Evolutionary conservation across 108 stramenopile species (phyloP).

Genomic region (Mediolabrus comicus): DNA sequence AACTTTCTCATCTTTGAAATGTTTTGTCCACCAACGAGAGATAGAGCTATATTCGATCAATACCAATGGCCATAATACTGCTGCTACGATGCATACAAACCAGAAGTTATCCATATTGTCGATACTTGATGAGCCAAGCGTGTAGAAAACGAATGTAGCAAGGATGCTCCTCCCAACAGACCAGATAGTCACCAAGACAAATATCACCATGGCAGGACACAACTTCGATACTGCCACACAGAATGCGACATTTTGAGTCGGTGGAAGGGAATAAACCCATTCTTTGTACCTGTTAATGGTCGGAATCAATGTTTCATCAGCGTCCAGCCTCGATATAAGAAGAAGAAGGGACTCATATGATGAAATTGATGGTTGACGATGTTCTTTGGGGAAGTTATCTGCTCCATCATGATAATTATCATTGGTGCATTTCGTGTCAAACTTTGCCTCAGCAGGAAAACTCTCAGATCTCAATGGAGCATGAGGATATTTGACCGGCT

Average conservation of each 20-base stretch:
- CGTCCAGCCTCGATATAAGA: slow-evolving; percentile 36
- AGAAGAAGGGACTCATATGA: slow-evolving; percentile 26
- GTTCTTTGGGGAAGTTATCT: background rate
- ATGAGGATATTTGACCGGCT: background rate
- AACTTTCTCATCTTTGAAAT: background rate
- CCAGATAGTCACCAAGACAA: background rate
- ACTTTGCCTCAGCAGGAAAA: background rate
- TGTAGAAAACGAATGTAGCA: background rate
- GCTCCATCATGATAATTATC: background rate
- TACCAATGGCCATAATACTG: slow-evolving; percentile 21
- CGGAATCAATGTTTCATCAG: slow-evolving; percentile 37
- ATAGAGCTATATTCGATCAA: slow-evolving; percentile 24
- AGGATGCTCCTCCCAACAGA: background rate
- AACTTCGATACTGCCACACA: slow-evolving; percentile 25
- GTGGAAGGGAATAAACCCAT: slow-evolving; percentile 33
- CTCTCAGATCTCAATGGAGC: background rate
- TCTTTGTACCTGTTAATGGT: slow-evolving; percentile 26
- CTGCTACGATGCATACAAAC: background rate
- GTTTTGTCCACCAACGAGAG: slow-evolving; percentile 15
- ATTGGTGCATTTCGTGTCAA: background rate
- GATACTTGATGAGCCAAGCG: background rate
- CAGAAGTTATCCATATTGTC: background rate
- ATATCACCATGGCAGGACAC: slow-evolving; percentile 17
- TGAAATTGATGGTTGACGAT: background rate
- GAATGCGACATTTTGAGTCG: slow-evolving; percentile 19